Percentiles rank a stretch among this genome's conserved stretches.
These are phyloP conservation scores for Funneliformis geosporum DNA, from an alignment of 192 early-diverging fungal genomes.

Conservation along the genomic window DNA sequence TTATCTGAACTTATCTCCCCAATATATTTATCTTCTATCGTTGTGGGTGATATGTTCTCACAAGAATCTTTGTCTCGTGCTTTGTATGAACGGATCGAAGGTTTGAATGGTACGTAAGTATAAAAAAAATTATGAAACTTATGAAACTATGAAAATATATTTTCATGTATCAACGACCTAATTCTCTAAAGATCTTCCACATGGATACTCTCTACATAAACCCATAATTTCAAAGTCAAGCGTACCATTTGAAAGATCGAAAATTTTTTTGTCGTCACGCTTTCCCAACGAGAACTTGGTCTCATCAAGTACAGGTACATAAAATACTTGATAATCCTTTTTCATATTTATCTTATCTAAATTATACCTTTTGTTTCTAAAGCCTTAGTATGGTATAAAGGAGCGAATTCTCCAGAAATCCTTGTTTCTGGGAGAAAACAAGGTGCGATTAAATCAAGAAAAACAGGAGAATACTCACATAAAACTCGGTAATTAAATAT, in stretches of 20 bases:
- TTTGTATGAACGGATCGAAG: slow-evolving; percentile 54
- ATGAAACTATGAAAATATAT: neutral
- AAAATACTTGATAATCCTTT: neutral
- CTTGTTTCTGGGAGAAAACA: slow-evolving; percentile 21
- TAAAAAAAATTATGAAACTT: neutral
- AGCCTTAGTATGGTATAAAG: slow-evolving; percentile 19
- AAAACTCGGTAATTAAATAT: slow-evolving; percentile 16
- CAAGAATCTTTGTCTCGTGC: slow-evolving; percentile 62
- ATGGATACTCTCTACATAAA: neutral
- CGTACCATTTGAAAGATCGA: slow-evolving; percentile 10
- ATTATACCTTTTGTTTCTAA: neutral
- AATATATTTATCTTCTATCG: slow-evolving; percentile 65
- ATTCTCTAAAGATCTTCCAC: slow-evolving; percentile 8
- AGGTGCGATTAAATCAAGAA: slow-evolving; percentile 7
- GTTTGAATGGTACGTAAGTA: neutral
- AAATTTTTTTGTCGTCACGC: neutral
- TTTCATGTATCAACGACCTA: neutral
- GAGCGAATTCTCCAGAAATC: neutral
- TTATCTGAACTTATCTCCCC: slow-evolving; percentile 65
- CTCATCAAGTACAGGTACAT: slow-evolving; percentile 9
- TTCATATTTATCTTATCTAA: neutral
- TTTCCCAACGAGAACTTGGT: neutral
- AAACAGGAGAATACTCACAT: neutral
- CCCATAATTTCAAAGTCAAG: neutral
- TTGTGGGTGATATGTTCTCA: slow-evolving; percentile 72